Conservation (phyloP, 2,329 filamentous ascomycete genomes). For the Periconia sp. region DNA sequence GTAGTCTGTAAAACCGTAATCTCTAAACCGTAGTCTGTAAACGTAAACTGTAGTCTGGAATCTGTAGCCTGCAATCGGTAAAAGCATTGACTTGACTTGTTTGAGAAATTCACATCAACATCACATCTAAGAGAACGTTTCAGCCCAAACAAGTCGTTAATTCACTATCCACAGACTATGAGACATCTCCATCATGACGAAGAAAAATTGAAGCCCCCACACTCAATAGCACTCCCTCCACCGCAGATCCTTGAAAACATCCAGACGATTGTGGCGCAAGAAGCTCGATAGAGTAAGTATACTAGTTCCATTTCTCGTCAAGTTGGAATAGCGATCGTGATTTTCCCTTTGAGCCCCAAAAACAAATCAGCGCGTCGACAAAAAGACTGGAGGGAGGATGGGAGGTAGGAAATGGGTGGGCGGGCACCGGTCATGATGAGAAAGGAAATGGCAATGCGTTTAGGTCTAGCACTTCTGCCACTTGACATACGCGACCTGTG, state of each 20-base stretch:
- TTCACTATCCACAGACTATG: not conserved
- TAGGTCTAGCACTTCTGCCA: conserved; percentile 46
- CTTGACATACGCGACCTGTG: conserved; percentile 46
- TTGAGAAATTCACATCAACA: too few species aligned
- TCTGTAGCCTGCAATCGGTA: too few species aligned
- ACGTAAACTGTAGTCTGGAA: too few species aligned
- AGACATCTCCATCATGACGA: not conserved
- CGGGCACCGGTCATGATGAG: not conserved
- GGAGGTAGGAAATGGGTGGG: not conserved
- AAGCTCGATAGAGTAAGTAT: not conserved
- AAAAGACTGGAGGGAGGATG: not conserved
- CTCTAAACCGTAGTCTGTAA: too few species aligned
- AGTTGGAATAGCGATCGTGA: not conserved
- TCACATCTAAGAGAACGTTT: not conserved
- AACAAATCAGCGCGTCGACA: not conserved
- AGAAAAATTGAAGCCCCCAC: not conserved
- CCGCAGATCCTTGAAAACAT: conserved; percentile 2
- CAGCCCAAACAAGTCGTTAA: not conserved
- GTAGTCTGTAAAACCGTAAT: too few species aligned
- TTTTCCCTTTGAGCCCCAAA: not conserved
- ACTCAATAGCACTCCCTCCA: conserved; percentile 7
- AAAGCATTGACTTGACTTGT: too few species aligned
- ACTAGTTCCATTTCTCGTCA: not conserved
- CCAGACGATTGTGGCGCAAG: not conserved
- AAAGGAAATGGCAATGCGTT: conserved; percentile 4